Conservation (phyloP, 208 protist species). For the Acanthamoeba royreba region DNA sequence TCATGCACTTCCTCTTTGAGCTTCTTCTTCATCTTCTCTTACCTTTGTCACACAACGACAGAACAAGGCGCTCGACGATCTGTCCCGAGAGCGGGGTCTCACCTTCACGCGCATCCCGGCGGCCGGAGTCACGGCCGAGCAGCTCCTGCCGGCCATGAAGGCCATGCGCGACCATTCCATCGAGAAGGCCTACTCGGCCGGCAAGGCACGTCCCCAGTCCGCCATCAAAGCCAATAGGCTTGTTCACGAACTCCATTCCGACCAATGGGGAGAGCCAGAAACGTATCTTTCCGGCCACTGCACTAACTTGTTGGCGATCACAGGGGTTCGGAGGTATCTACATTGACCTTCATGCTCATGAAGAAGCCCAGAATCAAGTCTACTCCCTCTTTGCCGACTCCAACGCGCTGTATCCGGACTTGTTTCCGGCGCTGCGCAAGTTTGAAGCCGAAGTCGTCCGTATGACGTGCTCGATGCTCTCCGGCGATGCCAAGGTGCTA, state of each 20-base stretch:
- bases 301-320: too few species aligned
- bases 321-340: not conserved
- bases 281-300: too few species aligned
- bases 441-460: conserved; percentile 95
- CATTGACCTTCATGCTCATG: conserved; percentile 62
- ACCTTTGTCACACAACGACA: too few species aligned
- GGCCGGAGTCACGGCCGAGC: not conserved
- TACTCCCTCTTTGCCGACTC: conserved; percentile 89
- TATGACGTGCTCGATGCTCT: conserved; percentile 92
- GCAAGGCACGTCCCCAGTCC: not conserved
- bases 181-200: not conserved
- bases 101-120: not conserved
- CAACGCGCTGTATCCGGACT: conserved; percentile 92
- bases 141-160: not conserved
- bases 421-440: conserved; percentile 92
- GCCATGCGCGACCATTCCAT: not conserved
- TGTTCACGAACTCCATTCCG: too few species aligned
- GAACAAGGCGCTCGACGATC: not conserved
- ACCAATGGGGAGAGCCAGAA: too few species aligned
- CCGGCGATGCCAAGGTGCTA: too few species aligned
- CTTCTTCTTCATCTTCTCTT: too few species aligned
- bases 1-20: too few species aligned
- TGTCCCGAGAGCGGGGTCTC: not conserved
- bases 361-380: conserved; percentile 86
- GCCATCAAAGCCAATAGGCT: not conserved